These are phyloP conservation scores for Cicer yamashitae DNA, from an alignment of 306 rosid genomes.

Conservation along the genomic window DNA sequence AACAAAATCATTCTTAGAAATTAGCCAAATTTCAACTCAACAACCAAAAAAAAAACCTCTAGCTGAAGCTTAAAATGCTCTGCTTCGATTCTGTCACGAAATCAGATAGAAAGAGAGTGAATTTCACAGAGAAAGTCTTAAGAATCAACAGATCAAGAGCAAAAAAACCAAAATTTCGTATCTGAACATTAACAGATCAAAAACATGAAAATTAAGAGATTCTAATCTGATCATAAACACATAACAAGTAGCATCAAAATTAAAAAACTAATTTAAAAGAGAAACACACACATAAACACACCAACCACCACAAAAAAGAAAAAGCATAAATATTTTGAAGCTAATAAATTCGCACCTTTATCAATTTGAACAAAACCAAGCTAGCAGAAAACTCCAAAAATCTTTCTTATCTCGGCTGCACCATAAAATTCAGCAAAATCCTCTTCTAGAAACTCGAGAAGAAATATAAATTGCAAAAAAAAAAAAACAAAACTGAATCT, in stretches of 20 bases:
- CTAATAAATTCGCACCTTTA: constrained; percentile 47
- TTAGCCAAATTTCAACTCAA: constrained; percentile 31
- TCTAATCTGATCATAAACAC: constrained; percentile 35
- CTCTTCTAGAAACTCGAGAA: constrained; percentile 16
- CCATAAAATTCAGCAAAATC: constrained; percentile 36
- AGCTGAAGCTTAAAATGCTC: constrained; percentile 28
- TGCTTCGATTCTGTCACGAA: constrained; percentile 22
- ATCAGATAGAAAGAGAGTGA: background rate
- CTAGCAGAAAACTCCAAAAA: constrained; percentile 35
- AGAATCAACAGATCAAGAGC: constrained; percentile 47
- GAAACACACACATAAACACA: background rate
- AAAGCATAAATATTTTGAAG: constrained; percentile 10
- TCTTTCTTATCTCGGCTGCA: constrained; percentile 6
- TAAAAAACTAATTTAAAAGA: no score
- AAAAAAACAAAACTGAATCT: constrained; percentile 33
- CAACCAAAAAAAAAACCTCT: background rate
- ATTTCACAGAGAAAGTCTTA: constrained; percentile 36
- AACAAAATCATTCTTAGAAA: constrained; percentile 38
- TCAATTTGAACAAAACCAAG: constrained; percentile 8
- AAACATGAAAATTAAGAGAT: constrained; percentile 24
- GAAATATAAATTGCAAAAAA: background rate
- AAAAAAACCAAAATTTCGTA: constrained; percentile 1
- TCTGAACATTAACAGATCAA: constrained; percentile 37
- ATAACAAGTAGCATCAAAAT: background rate
- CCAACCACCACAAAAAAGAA: background rate